Percentiles rank a stretch among this genome's conserved stretches.
Conservation (phyloP, 176 grass and related monocot genomes). For the maize (Zea mays) region Zm-B73-REFERENCE-NAM-5.0 NC_050102.1:177835001-177835500, state of each 20-base stretch:
- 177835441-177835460: neutral
- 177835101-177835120: constrained; percentile 76
- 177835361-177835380: constrained; percentile 60
- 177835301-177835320: constrained; percentile 57
- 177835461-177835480: too few species aligned
- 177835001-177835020: constrained; percentile 67
- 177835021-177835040: constrained; percentile 59
- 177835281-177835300: constrained; percentile 78
- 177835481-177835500: too few species aligned
- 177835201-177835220: constrained; percentile 49
- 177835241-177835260: constrained; percentile 77
- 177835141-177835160: constrained; percentile 66
- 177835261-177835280: constrained; percentile 61
- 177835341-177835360: constrained; percentile 72
- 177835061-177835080: constrained; percentile 50
- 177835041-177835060: constrained; percentile 92
- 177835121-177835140: constrained; percentile 79
- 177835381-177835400: too few species aligned
- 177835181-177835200: constrained; percentile 73
- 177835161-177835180: constrained; percentile 92
- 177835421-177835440: neutral
- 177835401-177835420: too few species aligned
- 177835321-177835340: constrained; percentile 63
- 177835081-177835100: constrained; percentile 68
- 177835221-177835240: constrained; percentile 66